These are phyloP conservation scores for Hygrocybe punicea DNA, from an alignment of 768 basidiomycete species.

Conservation along the genomic window DNA sequence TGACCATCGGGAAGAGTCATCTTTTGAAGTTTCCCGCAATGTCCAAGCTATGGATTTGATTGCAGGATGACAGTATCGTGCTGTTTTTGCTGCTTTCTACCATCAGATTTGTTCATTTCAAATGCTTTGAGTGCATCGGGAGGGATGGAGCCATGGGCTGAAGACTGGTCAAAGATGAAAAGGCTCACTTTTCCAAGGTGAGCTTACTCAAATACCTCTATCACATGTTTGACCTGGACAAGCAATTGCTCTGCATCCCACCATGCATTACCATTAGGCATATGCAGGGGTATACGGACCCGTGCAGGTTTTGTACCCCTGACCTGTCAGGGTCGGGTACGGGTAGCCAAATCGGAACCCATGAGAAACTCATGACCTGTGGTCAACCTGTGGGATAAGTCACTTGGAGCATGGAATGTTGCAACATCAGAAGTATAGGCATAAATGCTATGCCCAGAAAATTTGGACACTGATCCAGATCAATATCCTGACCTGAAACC, in stretches of 20 bases:
- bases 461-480: too few relatives aligned
- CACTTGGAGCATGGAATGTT: too few relatives aligned
- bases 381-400: too few relatives aligned
- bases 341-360: too few relatives aligned
- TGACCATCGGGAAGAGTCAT: slow-evolving; percentile 33
- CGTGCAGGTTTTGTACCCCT: too few relatives aligned
- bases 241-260: slow-evolving; percentile 26
- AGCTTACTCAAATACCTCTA: slow-evolving; percentile 24
- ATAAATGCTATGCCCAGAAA: too few relatives aligned
- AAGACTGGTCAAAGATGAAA: slow-evolving; percentile 28
- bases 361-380: too few relatives aligned
- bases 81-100: slow-evolving; percentile 37
- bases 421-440: too few relatives aligned
- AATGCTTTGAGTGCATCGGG: slow-evolving; percentile 41
- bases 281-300: too few relatives aligned
- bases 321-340: too few relatives aligned
- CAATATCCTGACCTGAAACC: too few relatives aligned
- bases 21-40: slow-evolving; percentile 29
- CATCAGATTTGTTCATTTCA: slow-evolving; percentile 42
- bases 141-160: slow-evolving; percentile 31
- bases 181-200: slow-evolving; percentile 18
- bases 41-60: slow-evolving; percentile 27
- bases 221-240: slow-evolving; percentile 22
- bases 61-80: slow-evolving; percentile 38
- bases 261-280: slow-evolving; percentile 23